phyloP scores from a whole-genome alignment of 116 monocot species.

The Iris pallida region DNA sequence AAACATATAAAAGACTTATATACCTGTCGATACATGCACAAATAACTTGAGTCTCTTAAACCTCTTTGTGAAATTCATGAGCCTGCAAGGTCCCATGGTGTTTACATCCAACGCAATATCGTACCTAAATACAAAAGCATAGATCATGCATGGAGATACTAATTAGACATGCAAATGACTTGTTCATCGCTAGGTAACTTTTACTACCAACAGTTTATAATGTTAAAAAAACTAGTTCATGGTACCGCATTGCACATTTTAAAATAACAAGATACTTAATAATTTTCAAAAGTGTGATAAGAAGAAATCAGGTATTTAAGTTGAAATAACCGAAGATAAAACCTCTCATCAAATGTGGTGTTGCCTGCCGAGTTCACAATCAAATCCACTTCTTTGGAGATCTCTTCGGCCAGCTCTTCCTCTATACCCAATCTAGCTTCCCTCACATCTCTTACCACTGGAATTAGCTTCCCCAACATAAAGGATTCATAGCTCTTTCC shows the following conservation, averaged over 20 bases:
- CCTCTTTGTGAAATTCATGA: constrained; percentile 64
- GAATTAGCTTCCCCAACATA: constrained; percentile 63
- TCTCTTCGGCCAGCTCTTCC: constrained; percentile 37
- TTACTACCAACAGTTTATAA: no score
- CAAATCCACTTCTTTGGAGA: constrained; percentile 56
- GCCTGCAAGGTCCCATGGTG: constrained; percentile 66
- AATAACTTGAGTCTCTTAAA: constrained; percentile 70
- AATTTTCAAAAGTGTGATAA: no score
- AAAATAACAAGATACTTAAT: no score
- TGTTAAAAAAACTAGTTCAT: no score
- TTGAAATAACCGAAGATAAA: not conserved
- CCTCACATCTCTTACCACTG: constrained; percentile 63
- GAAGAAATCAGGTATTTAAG: no score
- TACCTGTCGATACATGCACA: constrained; percentile 82
- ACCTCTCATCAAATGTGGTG: constrained; percentile 93
- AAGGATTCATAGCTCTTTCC: constrained; percentile 52
- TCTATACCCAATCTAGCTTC: constrained; percentile 53
- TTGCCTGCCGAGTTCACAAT: constrained; percentile 81
- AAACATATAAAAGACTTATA: no score
- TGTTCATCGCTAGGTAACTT: no score
- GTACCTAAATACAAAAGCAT: constrained; percentile 36
- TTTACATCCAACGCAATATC: constrained; percentile 83
- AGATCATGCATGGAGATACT: not conserved
- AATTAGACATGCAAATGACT: no score
- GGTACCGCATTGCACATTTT: no score